Evolutionary conservation across 768 basidiomycete species (phyloP).

Genomic region (Mycena vitilis): DNA sequence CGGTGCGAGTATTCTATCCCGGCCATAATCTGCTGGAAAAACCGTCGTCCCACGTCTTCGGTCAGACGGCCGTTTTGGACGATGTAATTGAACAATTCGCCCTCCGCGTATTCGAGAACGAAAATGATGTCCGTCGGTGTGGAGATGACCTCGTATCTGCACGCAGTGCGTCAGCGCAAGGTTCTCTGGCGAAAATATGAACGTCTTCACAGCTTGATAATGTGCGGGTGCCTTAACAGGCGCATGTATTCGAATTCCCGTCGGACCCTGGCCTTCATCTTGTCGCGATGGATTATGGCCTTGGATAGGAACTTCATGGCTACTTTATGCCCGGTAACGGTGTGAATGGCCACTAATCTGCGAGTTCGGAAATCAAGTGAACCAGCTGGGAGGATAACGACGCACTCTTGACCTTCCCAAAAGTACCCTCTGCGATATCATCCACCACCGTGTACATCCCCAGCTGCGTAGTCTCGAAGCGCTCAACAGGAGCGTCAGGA

Average conservation of each 20-base stretch:
- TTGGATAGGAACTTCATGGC: conserved; percentile 99
- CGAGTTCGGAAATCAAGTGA: conserved; percentile 31
- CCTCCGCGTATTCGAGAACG: conserved; percentile 96
- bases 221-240: conserved; percentile 93
- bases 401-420: conserved; percentile 99
- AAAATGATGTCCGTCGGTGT: conserved; percentile 97
- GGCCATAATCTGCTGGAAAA: conserved; percentile 98
- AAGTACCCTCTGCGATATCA: conserved; percentile 96
- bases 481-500: conserved; percentile 40
- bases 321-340: conserved; percentile 93
- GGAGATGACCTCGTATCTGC: conserved; percentile 88
- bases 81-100: conserved; percentile 98
- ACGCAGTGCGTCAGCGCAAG: conserved; percentile 31
- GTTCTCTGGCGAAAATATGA: conserved; percentile 34
- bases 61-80: conserved; percentile 93
- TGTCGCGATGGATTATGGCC: conserved; percentile 90
- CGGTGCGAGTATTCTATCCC: conserved; percentile 98
- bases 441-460: conserved; percentile 91
- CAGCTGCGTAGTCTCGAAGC: conserved; percentile 54
- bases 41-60: conserved; percentile 87
- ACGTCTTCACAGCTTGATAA: conserved; percentile 88
- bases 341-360: conserved; percentile 87
- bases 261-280: conserved; percentile 92
- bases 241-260: conserved; percentile 98
- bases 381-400: conserved; percentile 37